Evolutionary conservation across 139 green algal species (phyloP).

Genomic region (Dunaliella primolecta): DNA sequence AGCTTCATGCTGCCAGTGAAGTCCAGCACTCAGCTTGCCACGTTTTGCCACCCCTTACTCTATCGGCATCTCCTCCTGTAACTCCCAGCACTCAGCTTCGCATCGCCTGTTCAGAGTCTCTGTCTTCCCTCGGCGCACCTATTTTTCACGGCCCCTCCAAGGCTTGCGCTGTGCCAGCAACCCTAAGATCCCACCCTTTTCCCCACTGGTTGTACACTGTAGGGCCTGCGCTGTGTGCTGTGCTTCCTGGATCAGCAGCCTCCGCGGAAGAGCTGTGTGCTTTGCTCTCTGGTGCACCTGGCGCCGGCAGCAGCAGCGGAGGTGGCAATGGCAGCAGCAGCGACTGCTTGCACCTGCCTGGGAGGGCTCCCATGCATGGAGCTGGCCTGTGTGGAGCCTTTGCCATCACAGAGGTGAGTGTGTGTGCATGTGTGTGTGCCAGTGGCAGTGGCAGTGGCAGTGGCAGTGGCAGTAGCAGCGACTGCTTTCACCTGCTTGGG

Average conservation of each 20-base stretch:
- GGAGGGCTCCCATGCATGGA: conserved; percentile 26
- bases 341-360: conserved; percentile 18
- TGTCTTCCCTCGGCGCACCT: no score
- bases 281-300: conserved; percentile 20
- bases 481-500: conserved; percentile 17
- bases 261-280: conserved; percentile 36
- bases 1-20: no score
- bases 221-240: conserved; percentile 62
- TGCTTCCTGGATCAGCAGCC: conserved; percentile 40
- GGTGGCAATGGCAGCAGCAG: conserved; percentile 18
- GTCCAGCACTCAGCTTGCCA: no score
- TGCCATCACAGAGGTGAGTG: conserved; percentile 42
- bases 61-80: no score
- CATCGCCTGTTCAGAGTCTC: no score
- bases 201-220: no score
- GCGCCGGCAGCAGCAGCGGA: conserved; percentile 16
- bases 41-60: no score
- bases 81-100: no score
- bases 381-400: conserved; percentile 43
- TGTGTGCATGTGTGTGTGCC: conserved; percentile 24
- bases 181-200: no score
- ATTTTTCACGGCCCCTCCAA: no score
- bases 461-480: conserved; percentile 13
- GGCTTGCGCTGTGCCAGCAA: no score
- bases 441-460: background rate